Evolutionary conservation across 345 rosid genomes (phyloP).

Genomic region (Pistacia vera): DNA sequence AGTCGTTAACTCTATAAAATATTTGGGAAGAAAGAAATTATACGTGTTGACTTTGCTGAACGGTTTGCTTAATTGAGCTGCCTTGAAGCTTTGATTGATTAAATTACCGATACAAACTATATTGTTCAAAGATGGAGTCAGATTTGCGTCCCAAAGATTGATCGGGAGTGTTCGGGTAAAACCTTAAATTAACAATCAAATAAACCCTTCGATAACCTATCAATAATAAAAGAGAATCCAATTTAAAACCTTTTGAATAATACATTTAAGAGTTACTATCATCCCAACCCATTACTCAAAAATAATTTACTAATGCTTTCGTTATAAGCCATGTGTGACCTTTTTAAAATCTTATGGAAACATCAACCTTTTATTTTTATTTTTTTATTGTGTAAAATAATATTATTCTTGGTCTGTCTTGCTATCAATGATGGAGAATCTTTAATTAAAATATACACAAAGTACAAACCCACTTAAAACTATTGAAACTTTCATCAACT

Average conservation of each 20-base stretch:
- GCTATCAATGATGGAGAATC: neutral
- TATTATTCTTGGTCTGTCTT: neutral
- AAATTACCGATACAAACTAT: neutral
- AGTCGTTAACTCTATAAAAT: too few species aligned
- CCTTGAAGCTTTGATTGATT: neutral
- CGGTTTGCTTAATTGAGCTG: slow-evolving; percentile 1
- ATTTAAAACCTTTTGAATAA: too few species aligned
- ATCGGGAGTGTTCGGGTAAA: too few species aligned
- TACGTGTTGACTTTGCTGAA: neutral
- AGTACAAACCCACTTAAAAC: neutral
- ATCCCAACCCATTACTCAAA: too few species aligned
- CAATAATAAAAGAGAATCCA: too few species aligned
- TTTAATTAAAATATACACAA: neutral
- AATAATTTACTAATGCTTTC: neutral
- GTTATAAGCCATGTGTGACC: neutral
- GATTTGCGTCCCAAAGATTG: neutral
- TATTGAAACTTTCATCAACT: neutral
- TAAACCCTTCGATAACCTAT: too few species aligned
- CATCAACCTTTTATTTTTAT: neutral
- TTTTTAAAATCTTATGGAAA: slow-evolving; percentile 2
- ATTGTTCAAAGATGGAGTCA: neutral
- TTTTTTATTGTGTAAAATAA: neutral
- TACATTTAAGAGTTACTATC: too few species aligned
- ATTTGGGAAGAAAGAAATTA: too few species aligned
- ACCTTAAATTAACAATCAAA: too few species aligned